Percentiles rank a stretch among this genome's conserved stretches.
These are phyloP conservation scores for Hippophae gyantsensis DNA, from an alignment of 306 rosid genomes.

Conservation along the genomic window DNA sequence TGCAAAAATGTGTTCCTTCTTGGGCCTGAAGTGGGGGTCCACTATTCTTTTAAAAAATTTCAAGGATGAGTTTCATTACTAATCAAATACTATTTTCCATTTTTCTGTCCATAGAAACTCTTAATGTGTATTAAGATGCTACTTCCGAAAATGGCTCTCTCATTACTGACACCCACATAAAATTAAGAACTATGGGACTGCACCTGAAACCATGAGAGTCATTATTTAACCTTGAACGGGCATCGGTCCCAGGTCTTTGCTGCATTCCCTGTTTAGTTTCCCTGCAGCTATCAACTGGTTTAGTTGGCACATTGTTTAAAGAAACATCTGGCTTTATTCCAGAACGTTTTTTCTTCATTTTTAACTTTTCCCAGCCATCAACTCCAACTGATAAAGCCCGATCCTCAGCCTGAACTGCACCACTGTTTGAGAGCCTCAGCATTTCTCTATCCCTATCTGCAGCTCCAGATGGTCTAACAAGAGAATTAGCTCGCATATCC, in stretches of 20 bases:
- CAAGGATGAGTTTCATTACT: no score
- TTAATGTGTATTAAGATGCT: no score
- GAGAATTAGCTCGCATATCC: slow-evolving; percentile 76
- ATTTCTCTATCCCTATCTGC: slow-evolving; percentile 87
- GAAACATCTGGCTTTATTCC: slow-evolving; percentile 88
- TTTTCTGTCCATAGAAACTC: no score
- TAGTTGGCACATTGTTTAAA: slow-evolving; percentile 39
- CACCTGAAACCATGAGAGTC: slow-evolving; percentile 93
- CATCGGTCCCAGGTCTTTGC: slow-evolving; percentile 69
- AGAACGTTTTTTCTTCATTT: slow-evolving; percentile 93
- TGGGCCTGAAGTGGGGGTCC: no score
- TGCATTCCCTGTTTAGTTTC: slow-evolving; percentile 85
- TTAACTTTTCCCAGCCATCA: slow-evolving; percentile 95
- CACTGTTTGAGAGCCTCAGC: slow-evolving; percentile 52
- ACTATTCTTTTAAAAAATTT: no score
- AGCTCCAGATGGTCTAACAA: slow-evolving; percentile 63
- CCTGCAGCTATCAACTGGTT: slow-evolving; percentile 62
- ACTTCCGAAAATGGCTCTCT: background rate
- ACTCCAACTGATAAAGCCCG: slow-evolving; percentile 65
- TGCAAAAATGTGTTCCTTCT: no score
- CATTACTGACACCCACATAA: slow-evolving; percentile 5
- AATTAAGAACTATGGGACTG: slow-evolving; percentile 14
- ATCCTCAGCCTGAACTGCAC: slow-evolving; percentile 74
- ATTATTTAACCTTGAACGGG: slow-evolving; percentile 64
- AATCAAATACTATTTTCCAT: no score